These are phyloP conservation scores for Gynochthodes officinalis DNA, from an alignment of 257 asterid genomes.

Conservation along the genomic window DNA sequence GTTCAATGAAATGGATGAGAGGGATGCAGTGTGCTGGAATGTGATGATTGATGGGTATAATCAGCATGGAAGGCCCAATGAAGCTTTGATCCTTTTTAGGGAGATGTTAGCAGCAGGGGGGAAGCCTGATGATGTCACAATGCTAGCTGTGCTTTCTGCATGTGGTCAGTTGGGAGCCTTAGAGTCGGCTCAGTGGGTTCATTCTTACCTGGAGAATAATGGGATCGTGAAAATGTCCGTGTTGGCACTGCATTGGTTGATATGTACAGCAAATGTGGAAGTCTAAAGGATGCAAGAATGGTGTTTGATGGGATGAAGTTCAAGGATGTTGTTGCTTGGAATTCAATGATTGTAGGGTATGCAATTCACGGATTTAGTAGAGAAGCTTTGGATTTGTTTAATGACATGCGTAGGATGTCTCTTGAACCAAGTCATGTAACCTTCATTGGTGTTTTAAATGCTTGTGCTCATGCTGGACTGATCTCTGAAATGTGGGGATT, in stretches of 20 bases:
- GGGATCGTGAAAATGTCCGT: conserved; percentile 20
- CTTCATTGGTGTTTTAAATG: conserved; percentile 25
- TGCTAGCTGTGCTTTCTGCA: conserved; percentile 24
- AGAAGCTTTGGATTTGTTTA: conserved; percentile 21
- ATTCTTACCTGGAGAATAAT: conserved; percentile 26
- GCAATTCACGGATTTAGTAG: conserved; percentile 24
- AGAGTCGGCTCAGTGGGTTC: conserved; percentile 31
- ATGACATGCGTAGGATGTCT: conserved; percentile 10
- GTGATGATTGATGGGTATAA: conserved; percentile 33
- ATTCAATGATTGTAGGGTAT: conserved; percentile 29
- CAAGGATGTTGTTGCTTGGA: conserved; percentile 26
- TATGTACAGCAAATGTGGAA: conserved; percentile 33
- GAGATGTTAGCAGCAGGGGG: conserved; percentile 17
- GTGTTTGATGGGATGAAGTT: conserved; percentile 23
- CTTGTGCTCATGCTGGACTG: conserved; percentile 29
- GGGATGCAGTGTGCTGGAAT: conserved; percentile 31
- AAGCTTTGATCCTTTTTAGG: conserved; percentile 25
- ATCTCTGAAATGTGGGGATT: conserved; percentile 19
- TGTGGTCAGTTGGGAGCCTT: conserved; percentile 29
- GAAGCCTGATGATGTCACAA: conserved; percentile 28
- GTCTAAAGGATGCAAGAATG: conserved; percentile 29
- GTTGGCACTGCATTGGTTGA: conserved; percentile 30
- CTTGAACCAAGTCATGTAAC: conserved; percentile 25
- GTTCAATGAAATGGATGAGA: conserved; percentile 24
- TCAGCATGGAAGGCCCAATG: conserved; percentile 24